phyloP scores from a whole-genome alignment of 2,329 filamentous ascomycete genomes.

The Cadophora luteo-olivacea region DNA sequence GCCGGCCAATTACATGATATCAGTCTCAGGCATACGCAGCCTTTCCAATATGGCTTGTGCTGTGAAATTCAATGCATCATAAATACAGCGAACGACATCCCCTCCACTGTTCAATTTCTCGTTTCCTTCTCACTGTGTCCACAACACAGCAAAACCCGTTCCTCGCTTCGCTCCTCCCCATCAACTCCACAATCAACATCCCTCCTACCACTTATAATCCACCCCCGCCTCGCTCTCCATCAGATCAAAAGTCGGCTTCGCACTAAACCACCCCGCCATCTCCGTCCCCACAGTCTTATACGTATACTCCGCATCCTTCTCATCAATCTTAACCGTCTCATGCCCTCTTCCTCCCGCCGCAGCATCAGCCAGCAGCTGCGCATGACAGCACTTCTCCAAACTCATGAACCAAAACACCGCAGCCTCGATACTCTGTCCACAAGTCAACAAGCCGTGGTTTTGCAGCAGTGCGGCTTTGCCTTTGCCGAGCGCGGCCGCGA shows the following conservation, averaged over 20 bases:
- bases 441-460: conserved; percentile 62
- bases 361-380: conserved; percentile 61
- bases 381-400: conserved; percentile 56
- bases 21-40: no score
- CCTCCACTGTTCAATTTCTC: not conserved
- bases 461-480: conserved; percentile 60
- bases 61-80: no score
- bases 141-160: not conserved
- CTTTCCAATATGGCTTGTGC: no score
- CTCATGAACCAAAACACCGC: conserved; percentile 61
- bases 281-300: conserved; percentile 68
- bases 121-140: not conserved
- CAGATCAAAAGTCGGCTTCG: conserved; percentile 74
- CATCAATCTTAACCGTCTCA: conserved; percentile 69
- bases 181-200: not conserved
- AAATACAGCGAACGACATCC: not conserved
- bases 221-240: conserved; percentile 60
- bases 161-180: not conserved
- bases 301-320: conserved; percentile 72
- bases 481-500: conserved; percentile 53
- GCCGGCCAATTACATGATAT: not conserved
- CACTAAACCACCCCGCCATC: conserved; percentile 72
- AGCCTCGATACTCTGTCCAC: conserved; percentile 56
- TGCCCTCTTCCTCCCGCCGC: conserved; percentile 67
- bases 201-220: conserved; percentile 41